phyloP scores from a whole-genome alignment of 208 protist genomes.

The Crithidia thermophila region DNA sequence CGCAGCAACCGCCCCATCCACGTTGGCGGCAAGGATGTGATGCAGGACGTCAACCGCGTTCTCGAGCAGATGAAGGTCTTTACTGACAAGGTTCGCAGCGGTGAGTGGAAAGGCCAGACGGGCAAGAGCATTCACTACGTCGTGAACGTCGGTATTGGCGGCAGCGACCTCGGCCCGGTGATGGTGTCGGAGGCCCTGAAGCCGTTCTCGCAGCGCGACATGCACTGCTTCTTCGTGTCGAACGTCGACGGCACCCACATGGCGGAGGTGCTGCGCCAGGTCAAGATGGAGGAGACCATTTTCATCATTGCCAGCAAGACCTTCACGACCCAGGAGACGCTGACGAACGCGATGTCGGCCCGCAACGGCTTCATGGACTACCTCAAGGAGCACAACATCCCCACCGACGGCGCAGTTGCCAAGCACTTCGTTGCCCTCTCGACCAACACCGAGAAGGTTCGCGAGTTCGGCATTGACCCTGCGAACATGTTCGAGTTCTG shows the following conservation, averaged over 20 bases:
- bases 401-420: slow-evolving; percentile 71
- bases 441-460: slow-evolving; percentile 92
- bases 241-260: slow-evolving; percentile 98
- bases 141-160: slow-evolving; percentile 98
- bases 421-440: slow-evolving; percentile 98
- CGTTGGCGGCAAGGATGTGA: slow-evolving; percentile 96
- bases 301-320: slow-evolving; percentile 98
- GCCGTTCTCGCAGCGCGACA: slow-evolving; percentile 68
- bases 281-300: slow-evolving; percentile 94
- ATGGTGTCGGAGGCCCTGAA: slow-evolving; percentile 96
- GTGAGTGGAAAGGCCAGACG: slow-evolving; percentile 94
- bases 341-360: slow-evolving; percentile 95
- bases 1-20: slow-evolving; percentile 76
- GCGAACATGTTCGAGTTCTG: slow-evolving; percentile 98
- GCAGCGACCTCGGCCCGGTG: slow-evolving; percentile 95
- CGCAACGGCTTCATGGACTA: slow-evolving; percentile 84
- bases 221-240: slow-evolving; percentile 95
- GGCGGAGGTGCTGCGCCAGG: slow-evolving; percentile 80
- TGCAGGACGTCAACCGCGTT: slow-evolving; percentile 93
- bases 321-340: slow-evolving; percentile 97
- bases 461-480: slow-evolving; percentile 96
- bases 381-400: slow-evolving; percentile 49
- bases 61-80: slow-evolving; percentile 94
- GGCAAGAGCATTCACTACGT: slow-evolving; percentile 95
- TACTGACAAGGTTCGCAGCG: slow-evolving; percentile 83